Conservation (phyloP, 768 basidiomycete genomes). For the Glaciozyma antarctica region DNA sequence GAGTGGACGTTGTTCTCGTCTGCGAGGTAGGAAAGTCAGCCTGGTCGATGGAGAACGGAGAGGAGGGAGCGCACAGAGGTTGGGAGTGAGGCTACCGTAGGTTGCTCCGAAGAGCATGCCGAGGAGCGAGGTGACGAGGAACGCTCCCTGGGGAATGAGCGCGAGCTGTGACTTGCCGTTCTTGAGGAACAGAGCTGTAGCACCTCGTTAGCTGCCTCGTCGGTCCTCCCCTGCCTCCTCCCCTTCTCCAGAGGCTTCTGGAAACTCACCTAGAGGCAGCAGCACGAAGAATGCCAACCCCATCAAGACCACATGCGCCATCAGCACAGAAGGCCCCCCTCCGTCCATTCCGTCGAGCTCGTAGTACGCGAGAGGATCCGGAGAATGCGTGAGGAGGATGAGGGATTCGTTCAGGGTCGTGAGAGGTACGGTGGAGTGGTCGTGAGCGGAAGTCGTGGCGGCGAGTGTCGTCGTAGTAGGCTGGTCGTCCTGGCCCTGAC, state of each 20-base stretch:
- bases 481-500: no score
- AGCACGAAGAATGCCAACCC: constrained; percentile 69
- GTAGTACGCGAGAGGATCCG: constrained; percentile 72
- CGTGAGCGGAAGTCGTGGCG: no score
- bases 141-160: constrained; percentile 51
- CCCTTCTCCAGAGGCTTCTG: background rate
- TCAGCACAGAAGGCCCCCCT: constrained; percentile 4
- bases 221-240: background rate
- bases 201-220: background rate
- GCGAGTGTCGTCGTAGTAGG: no score
- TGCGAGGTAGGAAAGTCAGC: no score
- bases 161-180: constrained; percentile 63
- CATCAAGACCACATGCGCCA: constrained; percentile 65
- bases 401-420: constrained; percentile 61
- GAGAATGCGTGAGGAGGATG: constrained; percentile 53
- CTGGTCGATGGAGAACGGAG: no score
- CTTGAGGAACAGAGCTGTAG: constrained; percentile 65
- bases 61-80: constrained; percentile 52
- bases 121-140: constrained; percentile 54
- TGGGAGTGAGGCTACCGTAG: constrained; percentile 69
- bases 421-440: no score
- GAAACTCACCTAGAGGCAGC: constrained; percentile 47
- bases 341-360: constrained; percentile 51
- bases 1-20: constrained; percentile 45
- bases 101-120: constrained; percentile 60